Conservation (phyloP, 1,284 basidiomycete species). For the Tilletia walkeri region DNA sequence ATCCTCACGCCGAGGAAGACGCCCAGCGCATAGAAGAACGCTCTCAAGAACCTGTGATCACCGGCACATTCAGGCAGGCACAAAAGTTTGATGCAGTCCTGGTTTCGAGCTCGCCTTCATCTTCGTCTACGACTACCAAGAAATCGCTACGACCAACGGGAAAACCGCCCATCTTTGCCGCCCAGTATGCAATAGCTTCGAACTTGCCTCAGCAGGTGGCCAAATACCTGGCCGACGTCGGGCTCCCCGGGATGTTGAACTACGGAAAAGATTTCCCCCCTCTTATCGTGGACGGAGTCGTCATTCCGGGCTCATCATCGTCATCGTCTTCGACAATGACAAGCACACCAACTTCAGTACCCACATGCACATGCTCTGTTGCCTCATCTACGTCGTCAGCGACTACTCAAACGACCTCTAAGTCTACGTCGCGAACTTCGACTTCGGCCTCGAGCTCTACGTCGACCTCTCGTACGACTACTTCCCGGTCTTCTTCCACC, state of each 20-base stretch:
- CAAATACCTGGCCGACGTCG: constrained; percentile 1
- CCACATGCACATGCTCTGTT: neutral
- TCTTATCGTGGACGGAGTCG: neutral
- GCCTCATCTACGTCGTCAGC: neutral
- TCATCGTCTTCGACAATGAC: neutral
- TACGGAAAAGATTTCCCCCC: neutral
- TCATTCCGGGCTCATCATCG: neutral
- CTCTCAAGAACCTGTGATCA: too few species aligned
- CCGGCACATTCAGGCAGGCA: neutral
- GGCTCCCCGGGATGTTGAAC: neutral
- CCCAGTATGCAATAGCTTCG: neutral
- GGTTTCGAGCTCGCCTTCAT: too few species aligned
- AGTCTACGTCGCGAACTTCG: neutral
- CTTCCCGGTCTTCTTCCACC: neutral
- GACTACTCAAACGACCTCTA: neutral
- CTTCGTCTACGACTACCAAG: neutral
- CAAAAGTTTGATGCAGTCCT: neutral
- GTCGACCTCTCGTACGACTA: neutral
- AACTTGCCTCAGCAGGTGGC: constrained; percentile 6
- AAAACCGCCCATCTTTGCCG: neutral
- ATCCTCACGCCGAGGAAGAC: too few species aligned
- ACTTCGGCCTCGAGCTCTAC: neutral
- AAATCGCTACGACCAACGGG: neutral
- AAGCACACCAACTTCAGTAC: neutral
- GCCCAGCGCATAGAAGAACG: too few species aligned